phyloP scores from a whole-genome alignment of 129 eudicot genomes.

The Escallonia herrerae region DNA sequence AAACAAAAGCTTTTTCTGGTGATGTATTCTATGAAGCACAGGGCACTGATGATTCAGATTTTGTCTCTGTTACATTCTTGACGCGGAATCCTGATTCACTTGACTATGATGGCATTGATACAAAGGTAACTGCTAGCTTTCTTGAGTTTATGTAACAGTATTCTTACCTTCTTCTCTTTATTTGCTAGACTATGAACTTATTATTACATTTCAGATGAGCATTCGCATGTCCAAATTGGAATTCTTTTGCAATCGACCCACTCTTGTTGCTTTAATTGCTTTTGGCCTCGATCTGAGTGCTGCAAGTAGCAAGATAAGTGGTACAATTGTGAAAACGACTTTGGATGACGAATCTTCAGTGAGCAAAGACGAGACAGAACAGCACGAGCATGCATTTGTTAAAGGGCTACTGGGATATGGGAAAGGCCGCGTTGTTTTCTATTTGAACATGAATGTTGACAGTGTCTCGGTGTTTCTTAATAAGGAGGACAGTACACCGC shows the following conservation, averaged over 20 bases:
- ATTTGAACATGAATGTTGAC: slow-evolving; percentile 70
- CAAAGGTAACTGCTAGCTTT: slow-evolving; percentile 48
- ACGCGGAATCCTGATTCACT: slow-evolving; percentile 62
- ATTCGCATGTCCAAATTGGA: slow-evolving; percentile 85
- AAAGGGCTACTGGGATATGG: slow-evolving; percentile 88
- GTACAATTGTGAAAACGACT: slow-evolving; percentile 11
- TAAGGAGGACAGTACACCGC: slow-evolving; percentile 84
- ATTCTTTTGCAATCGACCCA: slow-evolving; percentile 82
- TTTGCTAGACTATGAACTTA: slow-evolving; percentile 13
- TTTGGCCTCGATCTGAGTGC: slow-evolving; percentile 76
- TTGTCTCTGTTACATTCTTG: slow-evolving; percentile 66
- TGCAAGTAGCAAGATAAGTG: slow-evolving; percentile 33
- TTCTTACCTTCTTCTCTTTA: neutral
- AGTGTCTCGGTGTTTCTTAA: slow-evolving; percentile 77
- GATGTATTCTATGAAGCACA: slow-evolving; percentile 74
- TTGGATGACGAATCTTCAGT: slow-evolving; percentile 28
- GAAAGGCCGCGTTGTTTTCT: slow-evolving; percentile 72
- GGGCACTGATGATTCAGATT: slow-evolving; percentile 69
- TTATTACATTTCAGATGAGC: slow-evolving; percentile 55
- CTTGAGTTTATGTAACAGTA: slow-evolving; percentile 6
- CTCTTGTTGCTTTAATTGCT: slow-evolving; percentile 74
- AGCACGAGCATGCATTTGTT: slow-evolving; percentile 45
- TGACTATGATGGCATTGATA: slow-evolving; percentile 87
- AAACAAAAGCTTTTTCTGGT: slow-evolving; percentile 32
- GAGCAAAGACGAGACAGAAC: slow-evolving; percentile 48